phyloP scores from a whole-genome alignment of 2,329 filamentous ascomycete genomes.

The Aureobasidium subglaciale region DNA sequence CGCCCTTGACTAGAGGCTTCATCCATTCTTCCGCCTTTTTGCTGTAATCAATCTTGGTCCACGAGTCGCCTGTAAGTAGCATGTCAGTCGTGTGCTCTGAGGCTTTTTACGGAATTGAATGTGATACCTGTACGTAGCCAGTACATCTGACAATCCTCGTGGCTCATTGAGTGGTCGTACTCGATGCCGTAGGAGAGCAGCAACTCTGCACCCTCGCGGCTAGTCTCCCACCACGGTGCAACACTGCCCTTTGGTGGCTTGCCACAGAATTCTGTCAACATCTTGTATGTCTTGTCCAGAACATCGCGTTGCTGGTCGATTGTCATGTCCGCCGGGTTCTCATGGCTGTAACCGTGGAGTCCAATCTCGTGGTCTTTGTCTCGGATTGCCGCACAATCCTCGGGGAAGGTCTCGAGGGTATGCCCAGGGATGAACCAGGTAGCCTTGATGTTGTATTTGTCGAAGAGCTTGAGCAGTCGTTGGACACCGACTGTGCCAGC shows the following conservation, averaged over 20 bases:
- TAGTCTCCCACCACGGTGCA: slow-evolving; percentile 66
- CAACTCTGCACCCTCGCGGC: slow-evolving; percentile 57
- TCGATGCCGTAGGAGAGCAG: slow-evolving; percentile 60
- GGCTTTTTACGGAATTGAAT: too few relatives aligned
- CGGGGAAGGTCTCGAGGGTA: slow-evolving; percentile 56
- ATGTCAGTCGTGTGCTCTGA: not conserved
- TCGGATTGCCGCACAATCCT: slow-evolving; percentile 53
- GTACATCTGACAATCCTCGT: slow-evolving; percentile 57
- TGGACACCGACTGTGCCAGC: slow-evolving; percentile 58
- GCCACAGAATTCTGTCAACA: slow-evolving; percentile 61
- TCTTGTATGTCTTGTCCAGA: slow-evolving; percentile 61
- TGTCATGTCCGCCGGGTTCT: slow-evolving; percentile 64
- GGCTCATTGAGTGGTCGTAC: slow-evolving; percentile 60
- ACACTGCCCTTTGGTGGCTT: slow-evolving; percentile 64
- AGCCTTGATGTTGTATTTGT: slow-evolving; percentile 63
- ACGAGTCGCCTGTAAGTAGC: slow-evolving; percentile 43
- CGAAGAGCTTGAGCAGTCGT: slow-evolving; percentile 61
- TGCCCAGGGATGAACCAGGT: slow-evolving; percentile 59
- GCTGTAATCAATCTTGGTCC: slow-evolving; percentile 60
- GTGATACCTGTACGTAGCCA: slow-evolving; percentile 44
- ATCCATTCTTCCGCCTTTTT: slow-evolving; percentile 57
- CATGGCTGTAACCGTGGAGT: slow-evolving; percentile 62
- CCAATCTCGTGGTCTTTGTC: slow-evolving; percentile 59
- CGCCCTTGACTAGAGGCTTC: slow-evolving; percentile 54
- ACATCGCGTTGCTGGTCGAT: slow-evolving; percentile 67